These are phyloP conservation scores for Daldinia eschscholtzii DNA, from an alignment of 2,329 filamentous ascomycete species.

Conservation along the genomic window DNA sequence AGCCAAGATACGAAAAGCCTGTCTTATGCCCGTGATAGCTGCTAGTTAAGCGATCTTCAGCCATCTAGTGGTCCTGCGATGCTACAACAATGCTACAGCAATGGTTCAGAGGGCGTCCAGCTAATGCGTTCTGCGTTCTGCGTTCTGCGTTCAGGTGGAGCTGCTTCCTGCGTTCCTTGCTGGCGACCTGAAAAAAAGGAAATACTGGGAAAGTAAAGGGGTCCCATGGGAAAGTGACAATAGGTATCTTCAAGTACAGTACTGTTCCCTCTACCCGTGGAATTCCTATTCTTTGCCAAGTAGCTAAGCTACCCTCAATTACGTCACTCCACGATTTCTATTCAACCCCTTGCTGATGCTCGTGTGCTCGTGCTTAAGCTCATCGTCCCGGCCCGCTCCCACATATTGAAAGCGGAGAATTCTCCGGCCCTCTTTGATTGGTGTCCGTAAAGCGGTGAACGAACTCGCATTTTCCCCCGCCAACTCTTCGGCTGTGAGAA, in stretches of 20 bases:
- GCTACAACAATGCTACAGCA: neutral
- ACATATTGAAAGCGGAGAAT: neutral
- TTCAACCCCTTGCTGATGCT: neutral
- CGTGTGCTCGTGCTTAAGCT: slow-evolving; percentile 1
- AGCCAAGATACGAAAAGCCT: neutral
- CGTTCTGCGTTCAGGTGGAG: neutral
- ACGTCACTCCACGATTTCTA: neutral
- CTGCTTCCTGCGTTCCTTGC: neutral
- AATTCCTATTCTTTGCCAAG: neutral
- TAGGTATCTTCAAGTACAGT: slow-evolving; percentile 8
- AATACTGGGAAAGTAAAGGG: neutral
- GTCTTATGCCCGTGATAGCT: slow-evolving; percentile 7
- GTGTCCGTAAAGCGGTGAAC: neutral
- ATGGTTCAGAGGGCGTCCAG: neutral
- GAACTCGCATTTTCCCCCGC: neutral
- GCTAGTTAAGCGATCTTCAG: neutral
- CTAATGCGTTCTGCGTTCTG: too few relatives aligned
- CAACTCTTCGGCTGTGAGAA: neutral
- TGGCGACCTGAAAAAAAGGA: neutral
- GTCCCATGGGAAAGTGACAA: neutral
- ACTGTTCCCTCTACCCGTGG: neutral
- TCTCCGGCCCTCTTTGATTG: neutral
- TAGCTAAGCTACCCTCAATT: neutral
- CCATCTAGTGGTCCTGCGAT: neutral
- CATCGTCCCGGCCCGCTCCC: slow-evolving; percentile 2